Base-by-base conservation (phyloP, 2,329 filamentous ascomycete species). In the Setomelanomma holmii region DNA sequence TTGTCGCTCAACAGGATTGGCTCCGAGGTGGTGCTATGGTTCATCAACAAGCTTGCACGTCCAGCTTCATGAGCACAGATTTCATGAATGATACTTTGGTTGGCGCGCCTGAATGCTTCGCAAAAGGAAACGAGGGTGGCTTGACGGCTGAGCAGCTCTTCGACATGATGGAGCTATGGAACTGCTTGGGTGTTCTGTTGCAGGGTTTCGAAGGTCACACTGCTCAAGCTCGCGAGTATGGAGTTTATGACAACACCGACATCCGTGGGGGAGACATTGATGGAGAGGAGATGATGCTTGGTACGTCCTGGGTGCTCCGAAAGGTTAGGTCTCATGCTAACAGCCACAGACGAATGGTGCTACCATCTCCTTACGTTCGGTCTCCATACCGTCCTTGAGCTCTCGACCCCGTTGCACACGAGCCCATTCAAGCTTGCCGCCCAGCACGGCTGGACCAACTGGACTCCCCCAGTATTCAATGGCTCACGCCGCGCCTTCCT, bases 101-200 rank as follows among this genome's bases (percentile, higher is more conserved):
- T 36, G 80, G 82, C 50, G 79, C 83, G 4, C 80, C 84, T 0
- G 78, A 82, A 20, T 80, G 79, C n/a, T 87, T 87, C 56, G 84
- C 79, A 3, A 75, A 74, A 45, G 84, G 85, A 2, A 88, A 88
- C 59, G 66, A 66, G 12, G 76, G 72, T 11, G 85, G 85, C 0
- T 73, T 88, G 35, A 79, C 76, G 6, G 77, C 81, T 4, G 77
- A 79, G 47, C 79, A 88, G 60, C 75, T 88, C 8, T 86, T 85
- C 57, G 84, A 87, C 64, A 86, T 88, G 78, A 84, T 79, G 34
- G 86, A 88, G 61, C 77, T 88, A 10, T 88, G 85, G 85, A 84
- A 81, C 8, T 87, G 85, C 61, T 67, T 88, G 35, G 78, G 79
- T 17, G 79, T 82, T 5, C 71, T 88, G 6, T 69, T 88, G 3